Percentiles rank a stretch among this genome's conserved stretches.
Conservation (phyloP, 2,329 filamentous ascomycete species). For the Aspergillus brasiliensis region DNA sequence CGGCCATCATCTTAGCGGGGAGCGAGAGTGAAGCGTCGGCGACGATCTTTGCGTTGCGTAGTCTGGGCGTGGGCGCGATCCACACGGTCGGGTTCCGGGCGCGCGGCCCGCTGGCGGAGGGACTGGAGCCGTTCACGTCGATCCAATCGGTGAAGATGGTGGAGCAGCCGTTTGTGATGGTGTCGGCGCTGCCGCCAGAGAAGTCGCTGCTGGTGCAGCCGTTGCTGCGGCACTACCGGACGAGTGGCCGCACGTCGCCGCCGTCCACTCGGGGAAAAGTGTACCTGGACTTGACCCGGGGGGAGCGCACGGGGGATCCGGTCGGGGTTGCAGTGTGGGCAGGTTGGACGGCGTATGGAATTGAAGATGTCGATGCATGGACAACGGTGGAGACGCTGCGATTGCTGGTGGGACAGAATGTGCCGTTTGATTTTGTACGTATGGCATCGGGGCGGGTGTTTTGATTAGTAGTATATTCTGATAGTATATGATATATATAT, state of each 20-base stretch:
- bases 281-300: conserved; percentile 76
- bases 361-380: conserved; percentile 78
- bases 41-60: conserved; percentile 75
- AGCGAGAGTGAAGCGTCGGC: conserved; percentile 75
- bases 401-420: conserved; percentile 80
- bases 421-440: conserved; percentile 83
- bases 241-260: conserved; percentile 41
- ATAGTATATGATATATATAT: background rate
- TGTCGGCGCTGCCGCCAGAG: conserved; percentile 75
- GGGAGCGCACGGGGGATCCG: conserved; percentile 68
- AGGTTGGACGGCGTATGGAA: conserved; percentile 78
- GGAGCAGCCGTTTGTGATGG: conserved; percentile 77
- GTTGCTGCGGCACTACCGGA: conserved; percentile 70
- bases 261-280: conserved; percentile 60
- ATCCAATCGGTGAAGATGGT: conserved; percentile 80
- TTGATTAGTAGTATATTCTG: conserved; percentile 25
- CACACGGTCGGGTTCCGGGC: conserved; percentile 82
- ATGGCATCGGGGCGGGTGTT: conserved; percentile 65
- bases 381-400: conserved; percentile 80
- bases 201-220: conserved; percentile 79
- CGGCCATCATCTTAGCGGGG: conserved; percentile 74
- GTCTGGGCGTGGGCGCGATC: conserved; percentile 73
- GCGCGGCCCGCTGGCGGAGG: conserved; percentile 58
- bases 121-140: conserved; percentile 65
- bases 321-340: conserved; percentile 69